Evolutionary conservation across 768 basidiomycete species (phyloP), one percentile per base, ranked within the genome.

Genomic region (Roridomyces roridus): DNA sequence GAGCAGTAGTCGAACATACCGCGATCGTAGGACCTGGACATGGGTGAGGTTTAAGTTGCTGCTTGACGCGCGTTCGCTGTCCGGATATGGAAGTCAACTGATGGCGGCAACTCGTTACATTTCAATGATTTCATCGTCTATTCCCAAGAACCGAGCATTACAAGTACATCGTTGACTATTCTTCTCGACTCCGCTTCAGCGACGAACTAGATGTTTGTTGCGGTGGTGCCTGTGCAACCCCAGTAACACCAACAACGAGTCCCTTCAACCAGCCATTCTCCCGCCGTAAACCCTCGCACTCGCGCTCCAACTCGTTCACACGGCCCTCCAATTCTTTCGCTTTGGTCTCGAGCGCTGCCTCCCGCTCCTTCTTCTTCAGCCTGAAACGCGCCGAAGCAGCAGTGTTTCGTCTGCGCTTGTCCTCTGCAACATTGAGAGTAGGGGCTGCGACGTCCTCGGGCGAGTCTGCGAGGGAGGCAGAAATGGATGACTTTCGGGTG

Each of bases 1-100:
- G 2, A 51, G 40, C 42, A 28, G 31, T 17, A 51, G 31, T 6
- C 36, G 26, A 21, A 55, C 79, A 43, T 69, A 94, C 94, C 95
- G 86, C 95, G 89, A 87, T 97, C 95, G 79, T 97, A 97, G 29
- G 93, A 96, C 81, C 95, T 91, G 54, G 95, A 93, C 91, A 93
- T 93, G 64, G 67, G 72, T 34, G 31, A n/a, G 55, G 65, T 65
- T 57, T 63, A 36, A 34, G 31, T 34, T 34, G 31, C 31, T 34
- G 31, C 31, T 34, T 34, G 31, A 34, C 31, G 31, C 15, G 31
- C 10, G 10, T 15, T 34, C 15, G 31, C 10, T 34, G 10, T 4
- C 31, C 31, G 31, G 31, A 8, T 34, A 34, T 34, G 31, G 31
- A 8, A 34, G 3, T 10, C 31, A 8, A 8, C 15, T 34, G 31